A percentile compares a stretch with the other conserved stretches of the same genome.
Evolutionary conservation across 495 filamentous ascomycete genomes (phyloP).

Genomic region (Amorphotheca resinae): DNA sequence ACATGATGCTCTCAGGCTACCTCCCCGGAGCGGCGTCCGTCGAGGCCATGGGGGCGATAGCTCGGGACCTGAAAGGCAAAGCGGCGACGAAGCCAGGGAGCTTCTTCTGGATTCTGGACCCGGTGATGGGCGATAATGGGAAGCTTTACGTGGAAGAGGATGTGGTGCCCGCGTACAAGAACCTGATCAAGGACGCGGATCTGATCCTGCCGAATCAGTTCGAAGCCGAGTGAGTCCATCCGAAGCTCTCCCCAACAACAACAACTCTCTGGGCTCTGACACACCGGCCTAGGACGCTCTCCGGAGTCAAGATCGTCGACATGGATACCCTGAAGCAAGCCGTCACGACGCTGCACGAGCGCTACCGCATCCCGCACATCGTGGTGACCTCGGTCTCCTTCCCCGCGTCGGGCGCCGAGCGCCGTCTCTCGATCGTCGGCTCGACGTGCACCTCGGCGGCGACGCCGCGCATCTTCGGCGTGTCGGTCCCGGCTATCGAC

Average conservation of each 20-base stretch:
- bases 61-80: constrained; percentile 59
- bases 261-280: too few species aligned
- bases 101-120: constrained; percentile 97
- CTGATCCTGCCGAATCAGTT: constrained; percentile 94
- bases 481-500: constrained; percentile 75
- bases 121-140: constrained; percentile 96
- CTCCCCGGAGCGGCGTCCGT: constrained; percentile 74
- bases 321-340: constrained; percentile 56
- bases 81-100: constrained; percentile 50
- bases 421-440: constrained; percentile 60
- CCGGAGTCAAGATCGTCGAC: constrained; percentile 69
- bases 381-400: constrained; percentile 76
- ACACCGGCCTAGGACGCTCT: constrained; percentile 49
- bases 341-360: constrained; percentile 62
- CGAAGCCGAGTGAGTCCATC: constrained; percentile 68
- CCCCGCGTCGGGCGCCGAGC: constrained; percentile 27
- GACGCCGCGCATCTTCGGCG: constrained; percentile 38
- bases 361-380: constrained; percentile 73
- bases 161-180: constrained; percentile 82
- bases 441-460: constrained; percentile 37
- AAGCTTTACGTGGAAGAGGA: constrained; percentile 80
- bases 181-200: constrained; percentile 66
- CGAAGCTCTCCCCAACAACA: too few species aligned
- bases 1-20: constrained; percentile 89
- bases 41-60: constrained; percentile 73